Evolutionary conservation across 345 rosid genomes (phyloP).

Genomic region (Anacardium occidentale): DNA sequence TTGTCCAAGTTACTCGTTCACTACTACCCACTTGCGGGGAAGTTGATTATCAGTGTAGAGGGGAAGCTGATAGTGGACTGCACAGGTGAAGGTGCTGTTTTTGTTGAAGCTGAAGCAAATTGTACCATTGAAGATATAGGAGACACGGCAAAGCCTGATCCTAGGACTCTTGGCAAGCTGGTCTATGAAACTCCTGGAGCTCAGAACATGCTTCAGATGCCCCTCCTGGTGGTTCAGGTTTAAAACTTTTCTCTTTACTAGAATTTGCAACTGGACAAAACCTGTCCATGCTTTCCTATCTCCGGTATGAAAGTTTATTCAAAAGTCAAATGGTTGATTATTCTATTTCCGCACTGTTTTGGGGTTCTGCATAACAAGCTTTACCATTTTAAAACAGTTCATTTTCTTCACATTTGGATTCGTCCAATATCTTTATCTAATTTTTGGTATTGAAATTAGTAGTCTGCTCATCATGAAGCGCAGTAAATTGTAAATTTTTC

Average conservation of each 20-base stretch:
- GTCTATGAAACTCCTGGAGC: conserved; percentile 73
- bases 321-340: neutral
- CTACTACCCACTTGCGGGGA: conserved; percentile 74
- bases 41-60: conserved; percentile 65
- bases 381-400: neutral
- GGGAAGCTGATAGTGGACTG: conserved; percentile 78
- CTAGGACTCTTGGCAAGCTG: conserved; percentile 69
- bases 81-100: conserved; percentile 78
- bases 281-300: neutral
- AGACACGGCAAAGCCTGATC: conserved; percentile 60
- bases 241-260: neutral
- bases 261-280: neutral
- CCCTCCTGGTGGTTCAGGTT: conserved; percentile 77
- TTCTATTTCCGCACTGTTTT: neutral
- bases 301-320: neutral
- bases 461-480: neutral
- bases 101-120: conserved; percentile 79
- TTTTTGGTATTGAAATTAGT: no score
- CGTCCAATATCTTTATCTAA: neutral
- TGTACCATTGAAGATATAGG: conserved; percentile 50
- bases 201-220: conserved; percentile 73
- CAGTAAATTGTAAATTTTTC: neutral
- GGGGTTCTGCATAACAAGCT: neutral
- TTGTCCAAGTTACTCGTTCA: conserved; percentile 68
- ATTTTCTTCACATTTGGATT: neutral